Evolutionary conservation across 345 rosid genomes (phyloP), one percentile per base, ranked within the genome.

Genomic region (Citrus inodora): DNA sequence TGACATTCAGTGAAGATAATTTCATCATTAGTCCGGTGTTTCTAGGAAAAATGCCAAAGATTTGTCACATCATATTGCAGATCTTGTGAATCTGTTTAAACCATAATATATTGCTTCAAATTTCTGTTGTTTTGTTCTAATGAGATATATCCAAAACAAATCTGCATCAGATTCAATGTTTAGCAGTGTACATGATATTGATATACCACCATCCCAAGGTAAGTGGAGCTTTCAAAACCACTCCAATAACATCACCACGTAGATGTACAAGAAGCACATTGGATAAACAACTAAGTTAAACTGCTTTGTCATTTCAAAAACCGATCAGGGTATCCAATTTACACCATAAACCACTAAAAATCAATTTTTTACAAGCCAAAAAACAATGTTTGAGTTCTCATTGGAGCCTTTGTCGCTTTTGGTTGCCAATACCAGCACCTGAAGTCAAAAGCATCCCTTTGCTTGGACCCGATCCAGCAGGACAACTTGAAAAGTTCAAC

Each of bases 371-470:
- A 64, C 78, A 81, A 72, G 79, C 61, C 28, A 64, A 27, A 60
- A 60, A 62, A 7, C n/a, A 42, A 32, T 59, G 25, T 66, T 28
- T 30, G 8, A 3, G 9, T 14, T 70, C 59, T 91, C 87, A 92
- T 63, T 82, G 84, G 71, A 87, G 86, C 83, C 92, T 88, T 75
- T 89, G 98, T 55, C 97, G 81, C 84, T 92, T 93, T 64, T 75
- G 79, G 68, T 56, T 79, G 73, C 80, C 74, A 7, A 76, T 53
- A 63, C 58, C 64, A 24, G 65, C 70, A 76, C 70, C 82, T 0
- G 87, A 78, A 78, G 77, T 63, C 14, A 85, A 37, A 22, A 78
- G 24, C 75, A 77, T 76, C 40, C 71, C 82, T 4, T 46, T 74
- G 28, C 78, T 80, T 25, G 72, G 63, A 71, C 84, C 86, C 1